A percentile compares a stretch with the other conserved stretches of the same genome.
Conservation (phyloP, 129 eudicot genomes). For the Logfia minima region DNA sequence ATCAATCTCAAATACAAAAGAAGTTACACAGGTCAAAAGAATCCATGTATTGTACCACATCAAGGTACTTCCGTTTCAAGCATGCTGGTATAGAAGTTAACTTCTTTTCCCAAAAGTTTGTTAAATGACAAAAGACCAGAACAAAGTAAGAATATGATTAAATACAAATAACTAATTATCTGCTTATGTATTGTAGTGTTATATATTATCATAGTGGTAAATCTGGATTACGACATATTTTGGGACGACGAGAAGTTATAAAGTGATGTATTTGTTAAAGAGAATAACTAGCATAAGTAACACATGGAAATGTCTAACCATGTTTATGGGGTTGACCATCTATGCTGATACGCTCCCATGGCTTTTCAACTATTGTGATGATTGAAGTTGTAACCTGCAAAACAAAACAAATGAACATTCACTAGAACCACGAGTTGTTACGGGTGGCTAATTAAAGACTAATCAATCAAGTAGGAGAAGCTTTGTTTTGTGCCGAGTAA, state of each 20-base stretch:
- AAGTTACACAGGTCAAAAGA: not conserved
- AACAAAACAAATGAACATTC: not conserved
- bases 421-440: not conserved
- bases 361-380: conserved; percentile 78
- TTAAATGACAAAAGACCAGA: not conserved
- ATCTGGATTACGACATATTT: not conserved
- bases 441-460: not conserved
- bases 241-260: not conserved
- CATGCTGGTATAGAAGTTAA: not conserved
- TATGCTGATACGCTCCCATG: conserved; percentile 78
- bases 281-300: not conserved
- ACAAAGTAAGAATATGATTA: not conserved
- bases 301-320: conserved; percentile 50
- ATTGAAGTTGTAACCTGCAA: conserved; percentile 77
- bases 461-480: conserved; percentile 11
- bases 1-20: not conserved
- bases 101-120: not conserved
- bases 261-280: not conserved
- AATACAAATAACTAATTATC: not conserved
- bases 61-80: not conserved
- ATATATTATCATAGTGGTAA: not conserved
- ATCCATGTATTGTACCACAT: not conserved
- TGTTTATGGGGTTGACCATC: conserved; percentile 83
- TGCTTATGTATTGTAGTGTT: not conserved
- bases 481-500: not conserved